Conservation (phyloP, 495 filamentous ascomycete genomes). For the Oleoguttula mirabilis region DNA sequence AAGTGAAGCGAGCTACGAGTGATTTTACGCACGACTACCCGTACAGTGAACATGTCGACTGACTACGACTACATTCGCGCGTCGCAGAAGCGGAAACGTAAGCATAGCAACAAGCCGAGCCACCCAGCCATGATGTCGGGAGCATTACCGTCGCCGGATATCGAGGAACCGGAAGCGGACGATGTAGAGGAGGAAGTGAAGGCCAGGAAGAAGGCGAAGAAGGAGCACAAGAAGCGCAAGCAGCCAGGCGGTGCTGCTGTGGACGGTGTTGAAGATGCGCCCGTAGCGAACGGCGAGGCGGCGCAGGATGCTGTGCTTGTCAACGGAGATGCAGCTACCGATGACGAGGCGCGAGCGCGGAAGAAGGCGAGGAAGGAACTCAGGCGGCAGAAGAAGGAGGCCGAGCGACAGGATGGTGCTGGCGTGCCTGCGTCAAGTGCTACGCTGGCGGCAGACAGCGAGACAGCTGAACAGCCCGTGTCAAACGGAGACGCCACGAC, state of each 20-base stretch:
- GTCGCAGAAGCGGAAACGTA: conserved; percentile 19
- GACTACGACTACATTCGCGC: conserved; percentile 13
- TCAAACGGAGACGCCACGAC: not conserved
- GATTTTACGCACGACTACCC: not conserved
- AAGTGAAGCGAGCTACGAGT: conserved; percentile 30
- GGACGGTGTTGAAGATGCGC: conserved; percentile 16
- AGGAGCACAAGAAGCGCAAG: conserved; percentile 9
- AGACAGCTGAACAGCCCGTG: not conserved
- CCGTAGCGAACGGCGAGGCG: conserved; percentile 18
- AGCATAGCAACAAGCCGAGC: conserved; percentile 5
- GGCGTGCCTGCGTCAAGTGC: not conserved
- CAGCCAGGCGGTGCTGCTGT: too few species aligned
- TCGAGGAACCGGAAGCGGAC: not conserved
- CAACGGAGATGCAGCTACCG: not conserved
- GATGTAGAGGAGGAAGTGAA: not conserved
- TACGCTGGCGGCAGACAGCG: not conserved
- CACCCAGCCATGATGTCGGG: conserved; percentile 14
- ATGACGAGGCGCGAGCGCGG: conserved; percentile 5
- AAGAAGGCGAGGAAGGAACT: conserved; percentile 54
- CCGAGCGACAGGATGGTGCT: not conserved
- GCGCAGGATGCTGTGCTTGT: conserved; percentile 1
- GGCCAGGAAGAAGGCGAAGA: not conserved
- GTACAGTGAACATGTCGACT: conserved; percentile 4
- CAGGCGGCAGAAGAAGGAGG: conserved; percentile 50
- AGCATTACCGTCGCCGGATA: conserved; percentile 9